Evolutionary conservation across 1,284 basidiomycete species (phyloP).

Genomic region (Hemileia vastatrix): DNA sequence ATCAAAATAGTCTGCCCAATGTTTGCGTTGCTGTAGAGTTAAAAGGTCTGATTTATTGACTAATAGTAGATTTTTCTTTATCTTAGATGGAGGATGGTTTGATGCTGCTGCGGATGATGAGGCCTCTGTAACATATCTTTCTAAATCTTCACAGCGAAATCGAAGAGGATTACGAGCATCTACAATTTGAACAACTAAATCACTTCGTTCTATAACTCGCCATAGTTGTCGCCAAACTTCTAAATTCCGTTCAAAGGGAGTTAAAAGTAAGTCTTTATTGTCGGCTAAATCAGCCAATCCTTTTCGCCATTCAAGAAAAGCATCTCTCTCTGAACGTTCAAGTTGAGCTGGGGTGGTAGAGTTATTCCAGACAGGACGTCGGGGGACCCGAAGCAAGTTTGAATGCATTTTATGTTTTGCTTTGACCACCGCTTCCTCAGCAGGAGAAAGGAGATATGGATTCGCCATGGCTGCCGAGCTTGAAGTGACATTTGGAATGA

Average conservation of each 20-base stretch:
- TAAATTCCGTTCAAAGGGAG: conserved; percentile 88
- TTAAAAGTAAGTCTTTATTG: conserved; percentile 64
- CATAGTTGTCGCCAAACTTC: conserved; percentile 95
- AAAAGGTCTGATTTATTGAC: conserved; percentile 96
- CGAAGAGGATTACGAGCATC: conserved; percentile 84
- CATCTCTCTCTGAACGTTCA: conserved; percentile 74
- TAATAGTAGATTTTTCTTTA: conserved; percentile 66
- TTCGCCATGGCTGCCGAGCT: conserved; percentile 51
- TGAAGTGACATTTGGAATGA: conserved; percentile 59
- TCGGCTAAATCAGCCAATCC: conserved; percentile 77
- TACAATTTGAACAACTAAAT: conserved; percentile 87
- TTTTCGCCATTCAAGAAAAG: conserved; percentile 82
- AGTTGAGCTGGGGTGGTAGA: conserved; percentile 63
- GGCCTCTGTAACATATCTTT: conserved; percentile 61
- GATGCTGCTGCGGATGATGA: conserved; percentile 23
- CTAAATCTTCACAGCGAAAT: conserved; percentile 86
- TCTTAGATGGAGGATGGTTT: conserved; percentile 45
- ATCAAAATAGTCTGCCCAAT: conserved; percentile 94
- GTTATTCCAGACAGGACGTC: conserved; percentile 71
- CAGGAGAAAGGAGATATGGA: conserved; percentile 72
- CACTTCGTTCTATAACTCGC: conserved; percentile 86
- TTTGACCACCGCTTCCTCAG: conserved; percentile 68
- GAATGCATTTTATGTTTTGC: conserved; percentile 65
- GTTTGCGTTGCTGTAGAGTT: conserved; percentile 65
- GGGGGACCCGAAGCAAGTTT: conserved; percentile 65